These are phyloP conservation scores for Malus asiatica DNA, from an alignment of 306 rosid genomes.

Conservation along the genomic window DNA sequence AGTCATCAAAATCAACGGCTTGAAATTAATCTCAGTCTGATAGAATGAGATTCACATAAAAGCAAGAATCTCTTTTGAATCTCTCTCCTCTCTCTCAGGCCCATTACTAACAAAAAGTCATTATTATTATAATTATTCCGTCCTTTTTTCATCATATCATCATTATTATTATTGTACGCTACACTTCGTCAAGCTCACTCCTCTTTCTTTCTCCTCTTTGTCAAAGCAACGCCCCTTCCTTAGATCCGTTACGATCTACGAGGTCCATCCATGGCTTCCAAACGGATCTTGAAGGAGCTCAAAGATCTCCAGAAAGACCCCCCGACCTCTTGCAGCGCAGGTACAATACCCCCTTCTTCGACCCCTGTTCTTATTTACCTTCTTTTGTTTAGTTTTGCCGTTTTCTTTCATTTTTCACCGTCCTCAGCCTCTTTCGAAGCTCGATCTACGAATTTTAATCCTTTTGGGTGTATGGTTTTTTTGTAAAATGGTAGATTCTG, in stretches of 20 bases:
- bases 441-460: constrained; percentile 26
- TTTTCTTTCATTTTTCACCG: not conserved
- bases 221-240: not conserved
- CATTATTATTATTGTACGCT: not conserved
- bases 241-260: constrained; percentile 37
- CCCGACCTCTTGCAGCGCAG: constrained; percentile 84
- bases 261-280: constrained; percentile 62
- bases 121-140: not conserved
- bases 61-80: constrained; percentile 5
- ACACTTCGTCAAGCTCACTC: not conserved
- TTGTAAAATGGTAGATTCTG: not conserved
- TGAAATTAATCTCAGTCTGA: not conserved
- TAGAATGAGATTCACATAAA: constrained; percentile 18
- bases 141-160: not conserved
- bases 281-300: constrained; percentile 84
- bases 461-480: not conserved
- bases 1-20: constrained; percentile 15
- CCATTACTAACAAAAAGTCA: not conserved
- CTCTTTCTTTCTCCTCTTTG: not conserved
- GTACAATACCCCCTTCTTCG: constrained; percentile 23
- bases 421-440: constrained; percentile 5
- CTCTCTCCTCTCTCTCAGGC: not conserved
- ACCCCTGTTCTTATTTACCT: not conserved
- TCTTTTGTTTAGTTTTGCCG: not conserved
- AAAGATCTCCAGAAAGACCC: constrained; percentile 88